phyloP scores from a whole-genome alignment of 331 rosid species.

The Stylosanthes scabra region DNA sequence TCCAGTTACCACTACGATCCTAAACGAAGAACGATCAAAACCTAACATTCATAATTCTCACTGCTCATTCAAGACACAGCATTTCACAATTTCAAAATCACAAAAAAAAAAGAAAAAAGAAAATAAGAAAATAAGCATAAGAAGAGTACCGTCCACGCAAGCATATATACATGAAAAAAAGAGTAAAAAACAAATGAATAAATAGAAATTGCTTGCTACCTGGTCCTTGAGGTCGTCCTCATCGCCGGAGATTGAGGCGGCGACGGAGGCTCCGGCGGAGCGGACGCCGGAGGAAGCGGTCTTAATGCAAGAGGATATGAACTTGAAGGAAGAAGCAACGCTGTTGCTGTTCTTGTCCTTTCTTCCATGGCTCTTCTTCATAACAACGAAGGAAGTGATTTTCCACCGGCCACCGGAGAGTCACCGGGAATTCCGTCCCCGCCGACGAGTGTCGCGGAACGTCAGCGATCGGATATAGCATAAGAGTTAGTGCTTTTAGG shows the following conservation, averaged over 20 bases:
- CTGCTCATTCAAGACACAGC: slow-evolving; percentile 26
- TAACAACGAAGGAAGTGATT: slow-evolving; percentile 39
- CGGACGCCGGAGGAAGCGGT: slow-evolving; percentile 94
- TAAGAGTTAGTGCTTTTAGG: slow-evolving; percentile 38
- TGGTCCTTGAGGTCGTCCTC: slow-evolving; percentile 70
- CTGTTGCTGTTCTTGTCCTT: neutral
- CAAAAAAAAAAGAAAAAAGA: neutral
- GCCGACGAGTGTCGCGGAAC: slow-evolving; percentile 60
- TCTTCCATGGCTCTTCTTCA: slow-evolving; percentile 78
- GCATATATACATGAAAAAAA: neutral
- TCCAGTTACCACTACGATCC: too few species aligned
- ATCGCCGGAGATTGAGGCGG: slow-evolving; percentile 83
- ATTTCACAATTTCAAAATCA: slow-evolving; percentile 20
- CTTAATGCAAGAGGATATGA: slow-evolving; percentile 88
- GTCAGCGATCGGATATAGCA: slow-evolving; percentile 61
- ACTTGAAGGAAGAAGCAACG: slow-evolving; percentile 85
- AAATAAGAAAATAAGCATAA: neutral
- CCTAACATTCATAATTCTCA: slow-evolving; percentile 10
- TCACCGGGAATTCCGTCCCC: slow-evolving; percentile 57
- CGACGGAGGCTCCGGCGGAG: slow-evolving; percentile 77
- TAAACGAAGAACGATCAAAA: neutral
- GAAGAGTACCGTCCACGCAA: neutral
- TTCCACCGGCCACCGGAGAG: slow-evolving; percentile 57
- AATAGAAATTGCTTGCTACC: slow-evolving; percentile 46
- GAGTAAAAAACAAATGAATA: neutral